phyloP scores from a whole-genome alignment of 192 early-diverging fungal genomes.

The Gigaspora rosea region DNA sequence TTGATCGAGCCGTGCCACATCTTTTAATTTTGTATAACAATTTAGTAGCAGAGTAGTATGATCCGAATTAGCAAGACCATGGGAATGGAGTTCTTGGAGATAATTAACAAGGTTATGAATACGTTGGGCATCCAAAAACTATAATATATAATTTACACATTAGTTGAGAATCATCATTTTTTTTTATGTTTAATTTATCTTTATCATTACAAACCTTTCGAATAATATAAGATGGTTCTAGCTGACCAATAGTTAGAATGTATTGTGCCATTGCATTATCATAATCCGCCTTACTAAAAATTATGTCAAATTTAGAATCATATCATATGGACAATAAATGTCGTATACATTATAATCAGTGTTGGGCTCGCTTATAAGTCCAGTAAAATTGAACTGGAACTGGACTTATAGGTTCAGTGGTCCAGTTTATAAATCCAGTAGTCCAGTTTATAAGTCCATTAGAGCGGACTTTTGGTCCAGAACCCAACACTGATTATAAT shows the following conservation, averaged over 20 bases:
- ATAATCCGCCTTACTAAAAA: constrained; percentile 73
- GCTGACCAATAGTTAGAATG: constrained; percentile 83
- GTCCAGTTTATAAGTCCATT: too few relatives aligned
- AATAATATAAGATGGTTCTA: constrained; percentile 97
- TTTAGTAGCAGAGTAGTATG: constrained; percentile 96
- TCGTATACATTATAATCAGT: neutral
- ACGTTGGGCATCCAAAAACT: constrained; percentile 76
- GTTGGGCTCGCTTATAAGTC: too few relatives aligned
- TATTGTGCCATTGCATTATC: constrained; percentile 92
- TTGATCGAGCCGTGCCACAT: constrained; percentile 78
- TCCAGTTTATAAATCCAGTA: too few relatives aligned
- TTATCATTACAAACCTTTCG: constrained; percentile 60
- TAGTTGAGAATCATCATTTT: neutral
- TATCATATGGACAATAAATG: neutral
- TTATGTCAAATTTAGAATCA: neutral
- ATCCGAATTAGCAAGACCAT: constrained; percentile 84
- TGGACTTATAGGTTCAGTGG: too few relatives aligned
- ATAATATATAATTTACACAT: neutral
- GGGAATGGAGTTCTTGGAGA: constrained; percentile 86
- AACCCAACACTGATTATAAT: too few relatives aligned
- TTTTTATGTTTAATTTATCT: neutral
- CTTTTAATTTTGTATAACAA: constrained; percentile 96
- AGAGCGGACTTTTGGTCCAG: too few relatives aligned
- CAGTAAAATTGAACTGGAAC: too few relatives aligned
- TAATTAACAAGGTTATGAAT: constrained; percentile 88